Base-by-base conservation (phyloP, 2,329 filamentous ascomycete genomes). In the Talaromyces atroroseus region DNA sequence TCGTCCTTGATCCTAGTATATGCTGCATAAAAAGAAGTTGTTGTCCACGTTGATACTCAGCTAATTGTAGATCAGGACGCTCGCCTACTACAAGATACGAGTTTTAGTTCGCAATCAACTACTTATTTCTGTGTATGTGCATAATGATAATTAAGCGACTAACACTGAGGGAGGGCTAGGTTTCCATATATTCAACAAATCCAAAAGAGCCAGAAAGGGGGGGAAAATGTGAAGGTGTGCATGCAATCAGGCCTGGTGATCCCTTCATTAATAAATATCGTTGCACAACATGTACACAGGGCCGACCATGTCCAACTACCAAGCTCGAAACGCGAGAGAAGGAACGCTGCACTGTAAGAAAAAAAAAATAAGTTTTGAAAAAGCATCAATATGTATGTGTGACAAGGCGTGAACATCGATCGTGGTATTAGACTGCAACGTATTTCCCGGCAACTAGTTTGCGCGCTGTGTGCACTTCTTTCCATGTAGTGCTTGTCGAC, bases 401-500 rank as follows among this genome's bases (percentile, higher is more conserved):
- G 16, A 14, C 2, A 2, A 44, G 20, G 12, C 8, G 38, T 11
- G 5, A 21, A 5, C 18, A 20, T 42, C n/a, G 7, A 3, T 3
- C 26, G 2, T 20, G 5, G 2, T 44, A 36, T 67, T 61, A 77
- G 53, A 67, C 64, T 54, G 83, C 82, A 64, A 89, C 83, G 70
- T 94, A 95, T 73, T 86, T 88, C 48, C 89, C 90, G 66, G 83
- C 86, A 23, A 88, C 80, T 62, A 94, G 70, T 74, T 86, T 92
- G 71, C 82, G 83, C 54, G 80, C 74, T 5, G 82, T 78, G 11
- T 84, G 82, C 38, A 95, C 81, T 42, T 84, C 81, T 26, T 81
- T 80, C 90, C 90, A 95, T 32, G 59, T 73, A 49, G 68, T 65
- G 20, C 61, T 61, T 12, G 57, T 65, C 61, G 65, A 64, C 12